Base-by-base conservation (phyloP, 2,329 filamentous ascomycete genomes). In the Emergomyces pasteurianus region DNA sequence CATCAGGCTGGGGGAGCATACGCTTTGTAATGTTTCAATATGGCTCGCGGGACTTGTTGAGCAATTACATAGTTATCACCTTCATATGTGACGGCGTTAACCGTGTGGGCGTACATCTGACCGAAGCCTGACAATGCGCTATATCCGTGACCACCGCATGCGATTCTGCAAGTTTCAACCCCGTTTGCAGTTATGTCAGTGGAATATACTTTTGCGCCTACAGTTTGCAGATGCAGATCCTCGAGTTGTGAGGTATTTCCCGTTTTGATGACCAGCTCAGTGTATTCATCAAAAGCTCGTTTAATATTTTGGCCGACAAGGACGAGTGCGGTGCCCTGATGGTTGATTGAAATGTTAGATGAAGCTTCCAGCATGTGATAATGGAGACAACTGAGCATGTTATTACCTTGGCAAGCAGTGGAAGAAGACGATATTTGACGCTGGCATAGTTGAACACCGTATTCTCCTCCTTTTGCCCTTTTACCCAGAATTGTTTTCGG, bases 31-130 rank as follows among this genome's bases (percentile, higher is more conserved):
- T 68, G 64, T 52, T 68, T 68, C 31, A 65, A n/a, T 23, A 68
- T 65, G 7, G 65, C 66, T 16, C 65, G 62, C 18, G 65, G 63
- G 26, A 75, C 66, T 65, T 78, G 73, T 61, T 75, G 74, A 61
- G 71, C 71, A 58, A 77, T 71, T 8, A 75, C 74, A 60, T 73
- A 75, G 58, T 75, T 78, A 60, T 78, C 76, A 4, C 75, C 75
- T 55, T 75, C 73, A 50, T 73, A 72, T 0, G 73, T 75, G 4
- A 66, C 64, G 0, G 65, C 64, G 9, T 67, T 70, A 2, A 67
- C 68, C 1, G 67, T 60, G 23, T 66, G 63, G 31, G 67, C 65
- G 21, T 71, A 67, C 21, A 74, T 72, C 8, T 69, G 67, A 12
- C 66, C 67, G 10, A 74, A 63, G 2, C 72, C 72, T 18, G 69